These are phyloP conservation scores for Porogramme epimiltina DNA, from an alignment of 1,284 basidiomycete species.

Conservation along the genomic window DNA sequence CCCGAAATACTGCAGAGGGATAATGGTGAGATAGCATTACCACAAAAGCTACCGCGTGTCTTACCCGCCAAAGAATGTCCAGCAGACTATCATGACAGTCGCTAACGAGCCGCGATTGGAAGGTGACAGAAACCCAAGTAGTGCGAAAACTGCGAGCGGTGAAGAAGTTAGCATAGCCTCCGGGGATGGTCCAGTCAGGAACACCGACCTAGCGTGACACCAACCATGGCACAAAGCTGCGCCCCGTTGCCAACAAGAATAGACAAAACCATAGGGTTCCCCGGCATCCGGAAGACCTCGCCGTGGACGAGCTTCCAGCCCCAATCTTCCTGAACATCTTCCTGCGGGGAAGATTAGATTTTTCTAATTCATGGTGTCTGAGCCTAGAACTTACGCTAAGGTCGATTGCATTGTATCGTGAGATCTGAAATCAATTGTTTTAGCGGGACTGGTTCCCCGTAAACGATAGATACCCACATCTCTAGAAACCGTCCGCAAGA, in stretches of 20 bases:
- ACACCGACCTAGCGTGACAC: slow-evolving; percentile 77
- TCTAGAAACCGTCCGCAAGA: slow-evolving; percentile 84
- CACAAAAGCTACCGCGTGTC: slow-evolving; percentile 19
- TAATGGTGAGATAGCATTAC: not conserved
- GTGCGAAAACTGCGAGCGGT: slow-evolving; percentile 73
- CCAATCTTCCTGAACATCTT: slow-evolving; percentile 97
- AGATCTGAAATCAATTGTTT: slow-evolving; percentile 64
- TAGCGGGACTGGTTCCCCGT: slow-evolving; percentile 31
- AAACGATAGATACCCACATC: slow-evolving; percentile 63
- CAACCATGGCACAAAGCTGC: slow-evolving; percentile 89
- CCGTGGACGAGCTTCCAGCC: slow-evolving; percentile 98
- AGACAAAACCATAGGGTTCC: slow-evolving; percentile 78
- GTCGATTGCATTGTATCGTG: slow-evolving; percentile 95
- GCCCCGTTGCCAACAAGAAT: slow-evolving; percentile 90
- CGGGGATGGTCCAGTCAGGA: not conserved
- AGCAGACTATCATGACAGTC: slow-evolving; percentile 95
- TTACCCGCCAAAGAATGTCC: slow-evolving; percentile 90
- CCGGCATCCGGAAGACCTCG: slow-evolving; percentile 91
- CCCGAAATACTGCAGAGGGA: slow-evolving; percentile 70
- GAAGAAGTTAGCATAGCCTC: slow-evolving; percentile 1
- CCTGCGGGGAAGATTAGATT: slow-evolving; percentile 45
- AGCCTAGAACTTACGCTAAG: slow-evolving; percentile 60
- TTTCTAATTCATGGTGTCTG: slow-evolving; percentile 6
- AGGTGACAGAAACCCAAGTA: slow-evolving; percentile 97
- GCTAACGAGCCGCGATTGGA: slow-evolving; percentile 94